These are phyloP conservation scores for Jamesozyma jinghongensis DNA, from an alignment of 805 yeast genomes.

Conservation along the genomic window DNA sequence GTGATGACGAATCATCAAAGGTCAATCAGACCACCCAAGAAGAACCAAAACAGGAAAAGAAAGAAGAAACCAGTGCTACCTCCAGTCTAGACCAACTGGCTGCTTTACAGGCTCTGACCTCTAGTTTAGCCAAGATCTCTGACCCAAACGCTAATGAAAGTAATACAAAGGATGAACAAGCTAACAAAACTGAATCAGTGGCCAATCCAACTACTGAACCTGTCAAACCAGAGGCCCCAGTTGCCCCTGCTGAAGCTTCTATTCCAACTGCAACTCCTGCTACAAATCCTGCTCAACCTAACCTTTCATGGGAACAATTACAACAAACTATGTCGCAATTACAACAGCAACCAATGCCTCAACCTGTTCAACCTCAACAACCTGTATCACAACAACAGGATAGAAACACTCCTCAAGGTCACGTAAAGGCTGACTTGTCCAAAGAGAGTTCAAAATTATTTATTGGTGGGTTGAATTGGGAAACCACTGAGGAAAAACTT, in stretches of 20 bases:
- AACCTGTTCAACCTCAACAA: no score
- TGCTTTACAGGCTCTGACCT: slow-evolving; percentile 30
- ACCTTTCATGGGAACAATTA: slow-evolving; percentile 21
- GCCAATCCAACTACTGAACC: background rate
- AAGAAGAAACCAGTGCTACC: slow-evolving; percentile 5
- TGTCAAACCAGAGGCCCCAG: background rate
- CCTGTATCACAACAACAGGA: background rate
- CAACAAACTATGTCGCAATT: slow-evolving; percentile 25
- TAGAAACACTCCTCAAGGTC: background rate
- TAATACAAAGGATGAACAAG: background rate
- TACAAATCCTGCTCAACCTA: background rate
- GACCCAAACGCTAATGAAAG: background rate
- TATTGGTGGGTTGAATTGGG: slow-evolving; percentile 97
- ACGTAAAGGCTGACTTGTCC: slow-evolving; percentile 39
- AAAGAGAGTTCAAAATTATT: slow-evolving; percentile 87
- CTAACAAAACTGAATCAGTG: background rate
- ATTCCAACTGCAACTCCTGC: background rate
- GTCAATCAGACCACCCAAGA: background rate
- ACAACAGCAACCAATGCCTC: slow-evolving; percentile 10
- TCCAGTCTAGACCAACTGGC: slow-evolving; percentile 27
- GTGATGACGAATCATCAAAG: slow-evolving; percentile 18
- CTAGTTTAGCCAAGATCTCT: slow-evolving; percentile 14
- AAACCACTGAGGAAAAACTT: slow-evolving; percentile 83
- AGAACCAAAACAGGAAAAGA: background rate
- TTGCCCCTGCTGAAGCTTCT: background rate